A percentile compares a stretch with the other conserved stretches of the same genome.
Conservation (phyloP, 208 protist species). For the Crithidia thermophila region DNA sequence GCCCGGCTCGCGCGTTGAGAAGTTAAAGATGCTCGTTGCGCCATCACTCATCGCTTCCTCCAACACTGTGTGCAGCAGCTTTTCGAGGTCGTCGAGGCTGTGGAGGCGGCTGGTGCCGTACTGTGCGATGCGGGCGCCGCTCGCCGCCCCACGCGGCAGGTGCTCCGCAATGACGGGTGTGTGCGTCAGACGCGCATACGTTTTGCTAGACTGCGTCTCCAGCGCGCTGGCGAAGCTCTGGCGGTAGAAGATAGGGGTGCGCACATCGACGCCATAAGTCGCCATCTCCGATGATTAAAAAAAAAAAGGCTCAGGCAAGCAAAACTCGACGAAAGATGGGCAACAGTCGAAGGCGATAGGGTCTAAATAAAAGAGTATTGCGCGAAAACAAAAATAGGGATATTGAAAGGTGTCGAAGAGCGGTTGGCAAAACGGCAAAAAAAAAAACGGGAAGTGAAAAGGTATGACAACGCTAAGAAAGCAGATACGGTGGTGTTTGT, state of each 20-base stretch:
- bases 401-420: too few relatives aligned
- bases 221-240: conserved; percentile 54
- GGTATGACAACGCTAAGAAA: too few relatives aligned
- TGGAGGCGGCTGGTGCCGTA: conserved; percentile 28
- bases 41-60: background rate
- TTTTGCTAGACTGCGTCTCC: conserved; percentile 37
- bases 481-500: too few relatives aligned
- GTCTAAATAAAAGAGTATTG: too few relatives aligned
- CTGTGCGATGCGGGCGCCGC: conserved; percentile 41
- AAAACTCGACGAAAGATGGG: too few relatives aligned
- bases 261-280: conserved; percentile 34
- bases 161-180: conserved; percentile 38
- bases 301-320: too few relatives aligned
- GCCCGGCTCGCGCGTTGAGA: conserved; percentile 7
- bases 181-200: conserved; percentile 49
- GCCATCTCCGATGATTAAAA: background rate
- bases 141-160: conserved; percentile 30
- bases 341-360: too few relatives aligned
- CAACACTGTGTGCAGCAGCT: conserved; percentile 27
- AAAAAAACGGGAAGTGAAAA: too few relatives aligned
- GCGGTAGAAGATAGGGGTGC: conserved; percentile 45
- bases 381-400: too few relatives aligned
- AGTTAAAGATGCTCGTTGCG: background rate
- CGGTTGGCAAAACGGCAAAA: too few relatives aligned
- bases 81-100: conserved; percentile 38